These are phyloP conservation scores for Glaciozyma martinii DNA, from an alignment of 768 basidiomycete genomes.

Conservation along the genomic window DNA sequence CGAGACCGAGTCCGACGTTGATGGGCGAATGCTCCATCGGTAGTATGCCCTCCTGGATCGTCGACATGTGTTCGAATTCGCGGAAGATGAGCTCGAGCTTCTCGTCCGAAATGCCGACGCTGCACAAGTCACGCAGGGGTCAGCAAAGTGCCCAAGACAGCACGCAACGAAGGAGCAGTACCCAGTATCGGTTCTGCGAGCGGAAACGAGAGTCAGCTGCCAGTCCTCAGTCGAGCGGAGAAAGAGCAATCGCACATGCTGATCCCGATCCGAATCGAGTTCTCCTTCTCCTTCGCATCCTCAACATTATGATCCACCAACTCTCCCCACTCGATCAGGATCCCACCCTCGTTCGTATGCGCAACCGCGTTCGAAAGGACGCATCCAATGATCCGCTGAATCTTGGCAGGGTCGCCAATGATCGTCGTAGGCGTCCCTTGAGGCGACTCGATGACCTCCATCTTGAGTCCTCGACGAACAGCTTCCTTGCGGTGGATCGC, in stretches of 20 bases:
- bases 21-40: conserved; percentile 44
- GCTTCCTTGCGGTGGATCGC: conserved; percentile 60
- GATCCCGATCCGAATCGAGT: conserved; percentile 8
- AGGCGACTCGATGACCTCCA: conserved; percentile 48
- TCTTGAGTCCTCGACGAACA: conserved; percentile 51
- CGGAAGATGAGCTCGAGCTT: conserved; percentile 68
- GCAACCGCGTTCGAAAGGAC: conserved; percentile 71
- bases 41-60: conserved; percentile 38
- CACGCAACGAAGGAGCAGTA: conserved; percentile 36
- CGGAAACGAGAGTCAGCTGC: neutral
- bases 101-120: conserved; percentile 56
- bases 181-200: conserved; percentile 22
- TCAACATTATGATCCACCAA: conserved; percentile 39
- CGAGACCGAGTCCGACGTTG: conserved; percentile 58
- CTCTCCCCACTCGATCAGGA: conserved; percentile 58
- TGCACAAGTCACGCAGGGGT: conserved; percentile 31
- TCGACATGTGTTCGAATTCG: conserved; percentile 55
- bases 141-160: conserved; percentile 37
- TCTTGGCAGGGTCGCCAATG: conserved; percentile 50
- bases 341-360: conserved; percentile 55
- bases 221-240: neutral
- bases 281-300: conserved; percentile 47
- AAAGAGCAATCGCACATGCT: neutral
- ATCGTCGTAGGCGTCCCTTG: conserved; percentile 50
- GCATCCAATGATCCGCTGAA: conserved; percentile 53